phyloP scores from a whole-genome alignment of 768 basidiomycete genomes.

The Epithele typhae region DNA sequence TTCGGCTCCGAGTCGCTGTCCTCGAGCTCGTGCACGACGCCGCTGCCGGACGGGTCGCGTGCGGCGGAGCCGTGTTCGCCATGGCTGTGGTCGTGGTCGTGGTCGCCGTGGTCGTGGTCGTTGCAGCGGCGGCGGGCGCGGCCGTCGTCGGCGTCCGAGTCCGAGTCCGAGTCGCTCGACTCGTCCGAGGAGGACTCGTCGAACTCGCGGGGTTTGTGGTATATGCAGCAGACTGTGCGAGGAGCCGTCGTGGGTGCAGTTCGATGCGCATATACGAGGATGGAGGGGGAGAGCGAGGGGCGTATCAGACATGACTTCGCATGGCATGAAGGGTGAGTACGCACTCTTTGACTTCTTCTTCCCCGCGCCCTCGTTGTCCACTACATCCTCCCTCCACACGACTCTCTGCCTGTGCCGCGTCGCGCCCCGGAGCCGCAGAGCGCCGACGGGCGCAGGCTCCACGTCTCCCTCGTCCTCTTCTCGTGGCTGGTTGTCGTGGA shows the following conservation, averaged over 20 bases:
- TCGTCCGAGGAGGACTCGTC: slow-evolving; percentile 74
- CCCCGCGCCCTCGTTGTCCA: slow-evolving; percentile 89
- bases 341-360: slow-evolving; percentile 92
- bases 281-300: not conserved
- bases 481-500: slow-evolving; percentile 32
- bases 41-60: slow-evolving; percentile 14
- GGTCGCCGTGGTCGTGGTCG: slow-evolving; percentile 15
- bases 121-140: slow-evolving; percentile 6
- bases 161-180: slow-evolving; percentile 41
- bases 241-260: too few relatives aligned
- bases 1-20: slow-evolving; percentile 25
- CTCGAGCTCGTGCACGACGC: slow-evolving; percentile 23
- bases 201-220: slow-evolving; percentile 74
- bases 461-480: slow-evolving; percentile 20
- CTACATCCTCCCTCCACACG: slow-evolving; percentile 77
- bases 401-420: slow-evolving; percentile 47
- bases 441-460: slow-evolving; percentile 35
- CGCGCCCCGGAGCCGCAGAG: slow-evolving; percentile 57
- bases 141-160: slow-evolving; percentile 20
- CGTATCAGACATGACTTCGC: not conserved
- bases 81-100: slow-evolving; percentile 10
- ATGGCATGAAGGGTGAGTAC: slow-evolving; percentile 26
- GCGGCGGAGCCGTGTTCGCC: slow-evolving; percentile 10
- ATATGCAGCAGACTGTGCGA: slow-evolving; percentile 96
- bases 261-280: not conserved